Base-by-base conservation (phyloP, 768 basidiomycete genomes). In the Galerina marginata region DNA sequence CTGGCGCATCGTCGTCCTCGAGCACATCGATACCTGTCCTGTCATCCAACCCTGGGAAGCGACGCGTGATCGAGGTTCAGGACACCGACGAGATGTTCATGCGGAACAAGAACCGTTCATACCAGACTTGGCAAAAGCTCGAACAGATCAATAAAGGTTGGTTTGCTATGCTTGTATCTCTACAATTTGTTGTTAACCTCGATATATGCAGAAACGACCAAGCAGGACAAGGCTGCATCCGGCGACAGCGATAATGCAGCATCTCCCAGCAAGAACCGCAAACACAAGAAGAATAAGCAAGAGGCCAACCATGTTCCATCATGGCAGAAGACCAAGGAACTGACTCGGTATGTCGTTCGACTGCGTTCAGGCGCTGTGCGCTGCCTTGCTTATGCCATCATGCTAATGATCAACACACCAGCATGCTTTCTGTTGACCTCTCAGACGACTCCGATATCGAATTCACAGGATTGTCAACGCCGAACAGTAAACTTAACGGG, bases 1-100 rank as follows among this genome's bases (percentile, higher is more conserved):
- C 64, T 3, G 64, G 51, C 6, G 56, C 62, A 10, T 65, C 65
- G 6, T 59, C 65, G 5, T 38, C 50, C 6, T 59, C 65, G 20
- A 49, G 6, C n/a, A 54, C 63, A 7, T n/a, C 61, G 12, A 48
- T 56, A 49, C 39, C 56, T 23, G 10, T 29, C 15, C 37, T 51
- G 16, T 23, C 53, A 47, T 49, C 60, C 25, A 55, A 40, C 9
- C 59, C 58, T 37, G 54, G 55, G 37, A 69, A 49, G 49, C 58
- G 53, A 46, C 58, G 59, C 51, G 66, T 63, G 45, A 72, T 69
- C 16, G 72, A 75, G 49, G 72, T 77, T 20, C 71, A 82, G 10
- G 88, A 91, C 58, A 85, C 84, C 51, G 90, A 93, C 71, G 85
- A 83, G 14, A 77, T 85, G 71, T 93, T 92, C 65, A 83, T 92